Evolutionary conservation across 805 yeast species (phyloP), one percentile per base, ranked within the genome.

Genomic region (Cephaloascus fragrans): DNA sequence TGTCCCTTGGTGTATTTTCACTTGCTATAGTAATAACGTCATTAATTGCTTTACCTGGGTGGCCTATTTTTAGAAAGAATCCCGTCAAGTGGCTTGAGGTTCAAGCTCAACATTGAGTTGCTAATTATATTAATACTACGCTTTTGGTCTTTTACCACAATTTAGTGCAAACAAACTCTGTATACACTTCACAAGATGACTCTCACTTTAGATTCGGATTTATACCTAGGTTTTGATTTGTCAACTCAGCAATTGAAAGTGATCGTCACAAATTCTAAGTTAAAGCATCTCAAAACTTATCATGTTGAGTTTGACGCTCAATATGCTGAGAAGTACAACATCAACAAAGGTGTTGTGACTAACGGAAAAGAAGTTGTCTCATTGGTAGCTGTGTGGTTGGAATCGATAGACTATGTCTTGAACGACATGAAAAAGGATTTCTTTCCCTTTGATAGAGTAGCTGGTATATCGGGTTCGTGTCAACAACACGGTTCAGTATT

Each of bases 401-500:
- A 83, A 44, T 85, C 96, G 1, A 48, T 88, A 26, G 90, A 89
- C 51, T 52, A 73, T 40, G 59, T 84, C 3, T 70, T 88, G 41
- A 57, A 48, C 10, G 59, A 62, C 52, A 71, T 81, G 77, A 54
- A 63, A 44, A 36, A 50, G 1, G 73, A 71, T 26, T 49, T 56
- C 1, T 77, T 85, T 48, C 83, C 81, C 5, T 75, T 88, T 47
- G 48, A 57, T 2, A 51, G 59, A 32, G 88, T 88, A 14, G 65
- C 49, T 32, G 87, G 83, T 2, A 71, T 88, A 37, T 72, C 83
- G 34, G 96, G 96, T 0, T 86, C 95, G 0, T 83, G 94, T 41
- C 96, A 88, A 59, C 96, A 88, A 52, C 96, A 88, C 52, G 96
- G 96, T 0, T 82, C 94, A 2, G 88, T 89, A 2, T 88, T 67